phyloP scores from a whole-genome alignment of 1,284 basidiomycete genomes.

The Fistulinella cinereoalba region DNA sequence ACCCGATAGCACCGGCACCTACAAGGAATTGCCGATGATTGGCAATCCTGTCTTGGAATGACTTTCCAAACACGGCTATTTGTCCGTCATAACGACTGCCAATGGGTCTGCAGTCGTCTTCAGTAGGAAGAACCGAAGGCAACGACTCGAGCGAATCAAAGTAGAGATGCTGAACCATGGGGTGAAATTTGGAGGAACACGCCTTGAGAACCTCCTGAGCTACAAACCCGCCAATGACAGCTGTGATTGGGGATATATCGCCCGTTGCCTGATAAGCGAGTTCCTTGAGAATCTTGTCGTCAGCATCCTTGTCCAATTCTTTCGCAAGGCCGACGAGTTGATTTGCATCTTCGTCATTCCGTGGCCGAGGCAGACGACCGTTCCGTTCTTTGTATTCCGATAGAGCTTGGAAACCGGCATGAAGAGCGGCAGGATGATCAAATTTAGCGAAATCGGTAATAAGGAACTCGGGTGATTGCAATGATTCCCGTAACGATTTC shows the following conservation, averaged over 20 bases:
- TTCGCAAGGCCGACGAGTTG: conserved; percentile 74
- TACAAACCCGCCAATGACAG: conserved; percentile 96
- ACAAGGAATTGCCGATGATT: conserved; percentile 96
- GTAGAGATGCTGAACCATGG: conserved; percentile 94
- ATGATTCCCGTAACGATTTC: conserved; percentile 93
- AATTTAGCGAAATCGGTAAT: conserved; percentile 99
- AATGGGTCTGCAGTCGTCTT: conserved; percentile 82
- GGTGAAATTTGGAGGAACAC: conserved; percentile 97
- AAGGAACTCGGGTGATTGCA: conserved; percentile 83
- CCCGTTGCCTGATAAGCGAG: conserved; percentile 92
- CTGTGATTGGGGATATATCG: conserved; percentile 89
- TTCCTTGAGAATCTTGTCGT: conserved; percentile 83
- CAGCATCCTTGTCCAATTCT: conserved; percentile 70
- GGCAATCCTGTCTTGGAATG: conserved; percentile 91
- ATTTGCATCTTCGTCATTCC: conserved; percentile 82
- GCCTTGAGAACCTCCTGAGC: conserved; percentile 99
- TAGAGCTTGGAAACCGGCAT: conserved; percentile 94
- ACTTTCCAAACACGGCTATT: conserved; percentile 92
- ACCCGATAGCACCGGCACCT: conserved; percentile 97
- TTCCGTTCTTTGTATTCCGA: conserved; percentile 75
- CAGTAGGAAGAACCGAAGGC: conserved; percentile 72
- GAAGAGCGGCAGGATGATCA: conserved; percentile 87
- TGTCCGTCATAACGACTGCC: conserved; percentile 92
- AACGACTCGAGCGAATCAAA: conserved; percentile 97
- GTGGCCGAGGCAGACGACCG: conserved; percentile 76